Percentiles rank a stretch among this genome's conserved stretches.
phyloP scores from a whole-genome alignment of 495 filamentous ascomycete species.

The Lepraria neglecta region DNA sequence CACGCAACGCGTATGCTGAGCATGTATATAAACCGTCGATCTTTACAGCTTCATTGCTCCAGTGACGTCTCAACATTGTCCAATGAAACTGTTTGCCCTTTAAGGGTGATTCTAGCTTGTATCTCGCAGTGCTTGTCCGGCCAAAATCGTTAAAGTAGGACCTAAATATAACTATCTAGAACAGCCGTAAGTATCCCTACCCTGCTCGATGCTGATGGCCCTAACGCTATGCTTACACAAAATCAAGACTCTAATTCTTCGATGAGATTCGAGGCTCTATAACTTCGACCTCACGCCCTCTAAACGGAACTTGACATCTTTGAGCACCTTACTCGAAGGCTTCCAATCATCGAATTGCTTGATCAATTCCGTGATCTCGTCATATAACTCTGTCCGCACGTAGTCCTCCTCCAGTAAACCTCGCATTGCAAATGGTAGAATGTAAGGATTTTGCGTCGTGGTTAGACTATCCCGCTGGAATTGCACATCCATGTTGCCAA shows the following conservation, averaged over 20 bases:
- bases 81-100: background rate
- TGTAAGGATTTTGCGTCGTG: constrained; percentile 68
- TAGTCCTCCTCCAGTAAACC: constrained; percentile 88
- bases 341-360: constrained; percentile 91
- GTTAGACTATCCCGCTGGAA: constrained; percentile 45
- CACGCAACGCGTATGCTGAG: background rate
- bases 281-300: constrained; percentile 86
- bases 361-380: constrained; percentile 73
- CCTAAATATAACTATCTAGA: background rate
- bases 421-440: constrained; percentile 89
- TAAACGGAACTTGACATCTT: constrained; percentile 91
- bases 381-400: constrained; percentile 69
- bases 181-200: background rate
- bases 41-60: background rate
- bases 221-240: constrained; percentile 7
- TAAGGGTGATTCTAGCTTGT: no score
- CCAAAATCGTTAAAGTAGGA: no score
- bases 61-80: background rate
- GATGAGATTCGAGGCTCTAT: constrained; percentile 31
- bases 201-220: background rate
- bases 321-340: constrained; percentile 78
- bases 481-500: constrained; percentile 48
- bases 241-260: background rate
- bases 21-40: background rate
- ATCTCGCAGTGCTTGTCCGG: background rate